Evolutionary conservation across 768 basidiomycete genomes (phyloP).

Genomic region (Pilatotrama ljubarskyi): DNA sequence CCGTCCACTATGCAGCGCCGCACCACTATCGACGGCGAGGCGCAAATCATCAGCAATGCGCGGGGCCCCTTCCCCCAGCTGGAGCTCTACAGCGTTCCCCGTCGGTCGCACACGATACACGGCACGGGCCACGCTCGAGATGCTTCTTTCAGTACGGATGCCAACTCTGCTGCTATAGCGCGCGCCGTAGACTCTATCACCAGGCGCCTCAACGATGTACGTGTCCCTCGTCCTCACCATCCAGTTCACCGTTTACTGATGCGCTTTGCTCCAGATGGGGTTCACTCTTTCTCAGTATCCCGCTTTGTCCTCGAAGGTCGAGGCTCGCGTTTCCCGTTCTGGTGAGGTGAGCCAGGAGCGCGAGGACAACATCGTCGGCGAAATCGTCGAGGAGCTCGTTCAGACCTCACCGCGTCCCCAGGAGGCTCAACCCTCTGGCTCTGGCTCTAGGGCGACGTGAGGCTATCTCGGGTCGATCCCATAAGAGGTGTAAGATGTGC

Average conservation of each 20-base stretch:
- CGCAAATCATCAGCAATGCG: slow-evolving; percentile 63
- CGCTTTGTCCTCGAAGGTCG: slow-evolving; percentile 50
- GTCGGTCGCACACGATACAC: slow-evolving; percentile 43
- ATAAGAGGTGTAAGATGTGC: slow-evolving; percentile 11
- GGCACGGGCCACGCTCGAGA: slow-evolving; percentile 21
- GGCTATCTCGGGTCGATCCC: background rate
- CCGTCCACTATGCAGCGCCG: background rate
- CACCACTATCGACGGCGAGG: slow-evolving; percentile 21
- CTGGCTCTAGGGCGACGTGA: slow-evolving; percentile 8
- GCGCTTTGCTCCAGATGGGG: slow-evolving; percentile 57
- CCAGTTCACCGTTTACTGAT: slow-evolving; percentile 1
- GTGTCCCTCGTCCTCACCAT: slow-evolving; percentile 28
- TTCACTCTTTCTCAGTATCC: slow-evolving; percentile 62
- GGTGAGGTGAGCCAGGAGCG: slow-evolving; percentile 19
- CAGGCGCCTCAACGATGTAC: slow-evolving; percentile 62
- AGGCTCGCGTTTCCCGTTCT: slow-evolving; percentile 19
- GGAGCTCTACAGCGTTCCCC: slow-evolving; percentile 63
- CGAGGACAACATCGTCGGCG: slow-evolving; percentile 30
- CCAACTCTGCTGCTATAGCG: slow-evolving; percentile 32
- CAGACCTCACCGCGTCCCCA: slow-evolving; percentile 9
- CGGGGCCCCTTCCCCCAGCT: slow-evolving; percentile 60
- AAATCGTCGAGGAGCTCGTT: slow-evolving; percentile 31
- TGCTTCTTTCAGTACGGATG: slow-evolving; percentile 38
- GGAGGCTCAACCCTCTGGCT: slow-evolving; percentile 15
- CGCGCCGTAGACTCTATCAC: slow-evolving; percentile 47